These are phyloP conservation scores for Trifolium subterraneum DNA, from an alignment of 306 rosid species.

Conservation along the genomic window DNA sequence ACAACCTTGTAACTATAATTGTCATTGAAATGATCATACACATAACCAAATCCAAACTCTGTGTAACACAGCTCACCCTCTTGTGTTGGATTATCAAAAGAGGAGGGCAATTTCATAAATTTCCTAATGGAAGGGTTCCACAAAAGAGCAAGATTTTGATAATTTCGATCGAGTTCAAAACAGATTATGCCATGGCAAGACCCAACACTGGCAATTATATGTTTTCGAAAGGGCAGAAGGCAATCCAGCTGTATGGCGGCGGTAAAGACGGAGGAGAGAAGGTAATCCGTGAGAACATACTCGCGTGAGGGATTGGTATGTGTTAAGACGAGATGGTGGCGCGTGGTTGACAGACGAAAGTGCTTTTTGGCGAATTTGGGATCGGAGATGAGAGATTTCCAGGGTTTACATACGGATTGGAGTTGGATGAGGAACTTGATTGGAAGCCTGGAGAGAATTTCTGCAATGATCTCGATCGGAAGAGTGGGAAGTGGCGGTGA, in stretches of 20 bases:
- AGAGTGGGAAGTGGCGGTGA: neutral
- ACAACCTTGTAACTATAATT: conserved; percentile 43
- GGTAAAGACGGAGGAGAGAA: conserved; percentile 14
- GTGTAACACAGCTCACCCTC: neutral
- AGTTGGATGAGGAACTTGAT: conserved; percentile 39
- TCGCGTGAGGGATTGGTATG: neutral
- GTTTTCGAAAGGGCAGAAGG: neutral
- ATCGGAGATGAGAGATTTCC: conserved; percentile 43
- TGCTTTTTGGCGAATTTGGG: conserved; percentile 43
- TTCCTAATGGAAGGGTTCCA: conserved; percentile 45
- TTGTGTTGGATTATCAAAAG: neutral
- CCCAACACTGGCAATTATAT: no score
- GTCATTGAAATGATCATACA: conserved; percentile 32
- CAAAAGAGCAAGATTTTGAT: neutral
- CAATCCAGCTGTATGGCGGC: neutral
- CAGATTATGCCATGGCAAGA: conserved; percentile 50
- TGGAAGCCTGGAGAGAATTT: conserved; percentile 42
- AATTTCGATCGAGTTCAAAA: conserved; percentile 4
- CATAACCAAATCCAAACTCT: conserved; percentile 45
- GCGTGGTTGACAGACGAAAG: neutral
- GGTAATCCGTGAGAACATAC: neutral
- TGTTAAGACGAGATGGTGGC: conserved; percentile 1
- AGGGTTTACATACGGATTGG: conserved; percentile 38
- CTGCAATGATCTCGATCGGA: conserved; percentile 39
- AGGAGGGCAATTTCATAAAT: conserved; percentile 24